Base-by-base conservation (phyloP, 169 alveolate genomes). In the Plasmodium inui region DNA sequence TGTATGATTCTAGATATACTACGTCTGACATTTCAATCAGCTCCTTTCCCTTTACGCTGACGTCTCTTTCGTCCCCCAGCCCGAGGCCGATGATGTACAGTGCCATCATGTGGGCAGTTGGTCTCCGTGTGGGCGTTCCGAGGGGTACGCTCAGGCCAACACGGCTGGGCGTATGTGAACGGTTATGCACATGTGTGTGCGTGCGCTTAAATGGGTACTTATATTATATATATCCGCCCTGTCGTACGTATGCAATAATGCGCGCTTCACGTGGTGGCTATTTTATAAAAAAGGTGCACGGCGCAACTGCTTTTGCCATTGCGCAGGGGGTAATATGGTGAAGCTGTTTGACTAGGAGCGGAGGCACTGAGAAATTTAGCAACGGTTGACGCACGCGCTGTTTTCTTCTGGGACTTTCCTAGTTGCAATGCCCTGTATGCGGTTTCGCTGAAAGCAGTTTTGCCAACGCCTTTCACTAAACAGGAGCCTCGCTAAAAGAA, bases 41-140 rank as follows among this genome's bases (percentile, higher is more conserved):
- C 92, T 98, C 98, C 76, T 97, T 93, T 9, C 99, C 99, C 83
- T 97, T 98, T 3, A 98, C 89, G 1, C 99, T 98, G 37, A 98
- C 97, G 82, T 98, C 99, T 89, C 97, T 96, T 92, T 97, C 99
- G 92, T 97, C 98, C 37, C 98, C 98, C 70, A 98, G 95, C 4
- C 99, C 99, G 55, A 98, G 92, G 34, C 99, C 99, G 78, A 98
- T 97, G 61, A 98, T 95, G 90, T 97, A 97, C 78, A 98, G 94
- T 32, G 97, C 99, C 99, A 98, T 98, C 14, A 17, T 92, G 41
- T 9, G 37, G 41, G 76, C 39, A 67, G 14, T 22, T 67, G n/a
- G 17, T 26, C 14, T 28, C n/a, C 76, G 39, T 67, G 19, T 22
- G 41, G 37, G 76, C 41, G 76, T 67, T 67, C 10, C 2, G 14